Base-by-base conservation (phyloP, 1,284 basidiomycete genomes). In the Malassezia dermatis region DNA sequence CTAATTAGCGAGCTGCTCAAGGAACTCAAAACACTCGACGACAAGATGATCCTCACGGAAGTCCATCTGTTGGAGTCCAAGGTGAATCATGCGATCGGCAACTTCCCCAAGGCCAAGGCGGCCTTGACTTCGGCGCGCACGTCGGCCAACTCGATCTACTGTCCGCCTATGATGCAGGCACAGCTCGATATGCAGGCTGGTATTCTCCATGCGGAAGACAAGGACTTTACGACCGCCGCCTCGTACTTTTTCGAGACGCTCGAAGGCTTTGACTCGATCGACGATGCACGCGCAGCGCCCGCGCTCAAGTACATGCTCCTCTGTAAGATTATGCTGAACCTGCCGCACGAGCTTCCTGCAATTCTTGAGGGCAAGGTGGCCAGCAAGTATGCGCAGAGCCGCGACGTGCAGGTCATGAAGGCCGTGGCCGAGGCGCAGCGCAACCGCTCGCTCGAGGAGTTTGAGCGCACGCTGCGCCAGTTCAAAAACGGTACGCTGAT, bases 211-310 rank as follows among this genome's bases (percentile, higher is more conserved):
- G 90, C 93, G 0, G 90, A 96, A 65, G 93, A 96, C 75, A 95
- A 94, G 72, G 93, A 98, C 75, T 96, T 95, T 76, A 91, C 84
- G 57, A 98, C 91, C 0, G 93, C 77, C 12, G 95, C 95, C 75
- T 93, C 89, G 0, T 98, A 98, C 79, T 96, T 96, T 77, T 91
- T 89, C 66, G 93, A 98, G 77, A 86, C 89, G 2, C 93, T 96
- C 63, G 93, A 98, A 67, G 89, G 88, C 1, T 85, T 88, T 60
- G 83, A 86, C 2, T 72, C 77, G 32, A 75, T 79, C 27, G 80
- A 80, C 46, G 78, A 80, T 56, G 63, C 75, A 23, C 77, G 64
- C 65, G 83, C 90, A 0, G 79, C 93, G n/a, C 81, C 82, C 3
- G 89, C 89, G 10, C 79, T 98, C 62, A 96, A 96, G 77, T 96